Conservation (phyloP, 805 yeast genomes). For the Myxozyma melibiosi region DNA sequence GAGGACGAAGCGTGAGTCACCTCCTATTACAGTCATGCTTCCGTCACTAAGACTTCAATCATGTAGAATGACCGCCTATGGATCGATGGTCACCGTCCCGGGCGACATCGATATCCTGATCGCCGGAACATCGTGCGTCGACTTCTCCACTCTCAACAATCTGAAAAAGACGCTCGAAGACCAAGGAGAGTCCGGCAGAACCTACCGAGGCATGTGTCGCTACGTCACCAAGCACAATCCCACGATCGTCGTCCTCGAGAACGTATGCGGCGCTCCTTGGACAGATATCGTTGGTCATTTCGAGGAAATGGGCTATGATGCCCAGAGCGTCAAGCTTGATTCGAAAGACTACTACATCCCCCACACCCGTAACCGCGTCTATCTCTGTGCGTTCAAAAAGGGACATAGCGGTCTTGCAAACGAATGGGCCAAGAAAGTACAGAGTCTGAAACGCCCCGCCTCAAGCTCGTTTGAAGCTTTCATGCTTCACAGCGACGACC, state of each 20-base stretch:
- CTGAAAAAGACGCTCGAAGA: conserved; percentile 6
- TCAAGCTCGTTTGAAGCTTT: conserved; percentile 20
- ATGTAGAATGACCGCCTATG: conserved; percentile 17
- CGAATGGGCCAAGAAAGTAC: conserved; percentile 7
- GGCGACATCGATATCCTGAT: conserved; percentile 18
- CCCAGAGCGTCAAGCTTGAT: conserved; percentile 7
- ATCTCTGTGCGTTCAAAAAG: conserved; percentile 14
- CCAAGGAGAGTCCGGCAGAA: conserved; percentile 18
- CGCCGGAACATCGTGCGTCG: conserved; percentile 25
- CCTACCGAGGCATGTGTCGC: conserved; percentile 17
- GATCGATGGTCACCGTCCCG: conserved; percentile 10
- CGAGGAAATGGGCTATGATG: conserved; percentile 7
- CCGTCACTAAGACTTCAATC: neutral
- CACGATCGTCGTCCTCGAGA: conserved; percentile 15
- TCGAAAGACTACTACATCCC: conserved; percentile 22
- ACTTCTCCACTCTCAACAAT: conserved; percentile 18
- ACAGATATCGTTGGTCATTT: conserved; percentile 6
- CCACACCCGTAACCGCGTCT: conserved; percentile 17
- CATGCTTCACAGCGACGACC: conserved; percentile 18
- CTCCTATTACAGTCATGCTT: neutral
- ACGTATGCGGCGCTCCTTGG: conserved; percentile 24
- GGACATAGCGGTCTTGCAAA: neutral
- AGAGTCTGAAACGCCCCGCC: conserved; percentile 10
- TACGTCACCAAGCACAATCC: conserved; percentile 11
- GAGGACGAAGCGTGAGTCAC: conserved; percentile 12